Conservation (phyloP, 495 filamentous ascomycete genomes). For the Aspergillus incahuasiensis region DNA sequence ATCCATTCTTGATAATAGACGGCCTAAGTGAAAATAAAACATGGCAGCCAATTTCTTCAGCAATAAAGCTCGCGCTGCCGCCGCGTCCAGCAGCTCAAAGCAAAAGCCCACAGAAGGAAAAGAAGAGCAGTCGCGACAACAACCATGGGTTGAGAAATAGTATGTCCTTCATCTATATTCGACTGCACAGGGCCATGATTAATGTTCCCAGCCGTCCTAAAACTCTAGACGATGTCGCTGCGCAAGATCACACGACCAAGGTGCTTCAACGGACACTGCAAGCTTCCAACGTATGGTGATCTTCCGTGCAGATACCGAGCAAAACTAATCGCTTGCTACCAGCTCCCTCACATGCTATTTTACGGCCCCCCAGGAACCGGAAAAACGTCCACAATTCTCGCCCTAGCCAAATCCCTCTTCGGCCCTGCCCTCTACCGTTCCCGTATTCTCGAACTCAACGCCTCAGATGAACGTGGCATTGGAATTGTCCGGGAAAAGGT, state of each 20-base stretch:
- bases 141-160: conserved; percentile 99
- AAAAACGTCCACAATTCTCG: conserved; percentile 97
- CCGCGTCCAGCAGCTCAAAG: conserved; percentile 47
- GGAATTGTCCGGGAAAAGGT: conserved; percentile 97
- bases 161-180: conserved; percentile 43
- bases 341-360: conserved; percentile 99
- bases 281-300: conserved; percentile 68
- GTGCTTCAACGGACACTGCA: conserved; percentile 89
- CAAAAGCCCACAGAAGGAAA: conserved; percentile 51
- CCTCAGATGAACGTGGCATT: conserved; percentile 97
- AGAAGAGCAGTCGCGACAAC: conserved; percentile 61
- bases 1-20: background rate
- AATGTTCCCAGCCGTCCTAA: conserved; percentile 70
- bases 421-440: conserved; percentile 90
- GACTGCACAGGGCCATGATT: background rate
- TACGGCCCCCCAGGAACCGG: conserved; percentile 97
- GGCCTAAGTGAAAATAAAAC: too few species aligned
- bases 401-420: conserved; percentile 94
- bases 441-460: conserved; percentile 95
- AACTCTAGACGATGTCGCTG: conserved; percentile 88
- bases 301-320: background rate
- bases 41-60: conserved; percentile 82
- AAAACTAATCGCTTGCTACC: background rate
- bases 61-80: conserved; percentile 84
- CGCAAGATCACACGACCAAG: conserved; percentile 94